Percentiles rank a stretch among this genome's conserved stretches.
These are phyloP conservation scores for Mediolabrus comicus DNA, from an alignment of 108 stramenopile genomes.

Conservation along the genomic window DNA sequence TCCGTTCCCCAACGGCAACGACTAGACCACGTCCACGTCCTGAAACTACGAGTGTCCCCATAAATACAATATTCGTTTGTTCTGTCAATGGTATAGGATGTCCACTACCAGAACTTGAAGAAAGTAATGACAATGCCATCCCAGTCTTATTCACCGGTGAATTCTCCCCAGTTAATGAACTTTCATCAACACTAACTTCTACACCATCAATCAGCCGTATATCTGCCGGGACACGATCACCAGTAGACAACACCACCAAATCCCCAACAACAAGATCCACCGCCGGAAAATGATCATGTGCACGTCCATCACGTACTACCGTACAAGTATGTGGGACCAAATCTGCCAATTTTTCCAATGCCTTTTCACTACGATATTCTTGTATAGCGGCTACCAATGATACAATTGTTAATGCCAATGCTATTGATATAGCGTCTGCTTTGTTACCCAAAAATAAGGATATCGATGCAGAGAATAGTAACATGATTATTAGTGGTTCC, in stretches of 20 bases:
- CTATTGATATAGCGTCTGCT: constrained; percentile 92
- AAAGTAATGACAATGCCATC: constrained; percentile 5
- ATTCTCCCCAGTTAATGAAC: constrained; percentile 91
- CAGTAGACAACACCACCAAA: constrained; percentile 82
- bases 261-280: constrained; percentile 93
- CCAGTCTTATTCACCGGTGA: constrained; percentile 79
- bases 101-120: background rate
- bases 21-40: constrained; percentile 92
- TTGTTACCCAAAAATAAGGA: constrained; percentile 81
- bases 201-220: constrained; percentile 81
- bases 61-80: constrained; percentile 91
- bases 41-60: constrained; percentile 89
- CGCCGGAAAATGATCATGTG: constrained; percentile 71
- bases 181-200: constrained; percentile 86
- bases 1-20: constrained; percentile 79
- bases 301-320: constrained; percentile 81
- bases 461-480: constrained; percentile 83
- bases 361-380: constrained; percentile 91
- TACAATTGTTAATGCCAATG: constrained; percentile 90
- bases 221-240: constrained; percentile 97
- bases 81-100: constrained; percentile 63
- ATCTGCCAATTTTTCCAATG: constrained; percentile 84
- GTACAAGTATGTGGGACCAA: constrained; percentile 87
- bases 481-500: constrained; percentile 93
- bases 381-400: constrained; percentile 93